Base-by-base conservation (phyloP, 2,329 filamentous ascomycete genomes). In the Tolypocladium tundrense region DNA sequence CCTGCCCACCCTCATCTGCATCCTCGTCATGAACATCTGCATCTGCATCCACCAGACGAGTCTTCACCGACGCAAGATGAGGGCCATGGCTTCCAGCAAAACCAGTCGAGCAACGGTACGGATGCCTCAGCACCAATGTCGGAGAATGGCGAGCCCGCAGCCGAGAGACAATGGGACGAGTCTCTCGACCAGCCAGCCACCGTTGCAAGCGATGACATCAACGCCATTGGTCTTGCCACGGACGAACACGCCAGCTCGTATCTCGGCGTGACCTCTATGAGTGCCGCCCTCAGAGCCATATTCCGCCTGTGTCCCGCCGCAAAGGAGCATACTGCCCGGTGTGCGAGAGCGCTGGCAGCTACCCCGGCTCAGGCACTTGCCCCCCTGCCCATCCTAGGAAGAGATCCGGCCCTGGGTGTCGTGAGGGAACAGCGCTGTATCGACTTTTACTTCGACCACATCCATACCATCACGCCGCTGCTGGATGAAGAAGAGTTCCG, bases 251-350 rank as follows among this genome's bases (percentile, higher is more conserved):
- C 81, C 2, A 78, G 79, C 5, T 85, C 83, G 4, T 87, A 86
- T 63, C 73, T 86, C 6, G 83, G 84, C 8, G 81, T 85, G n/a
- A 85, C 83, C 0, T 86, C 83, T 3, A 81, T 86, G 61, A 83
- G 82, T 59, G 83, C 84, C 5, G 81, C 81, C 7, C 73, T 86
- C 39, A 78, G 84, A 61, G 82, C 84, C 48, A 85, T 87, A 21
- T 70, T 71, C 53, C 67, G 66, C n/a, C 64, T 71, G 2, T 69
- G 63, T 14, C 69, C 69, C 1, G 64, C 66, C 33, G 63, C 67
- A 24, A 68, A 70, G 42, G 62, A 68, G 7, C 61, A 65, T 54
- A 65, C 66, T 1, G 64, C 65, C 9, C 60, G 65, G 37, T 61
- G 65, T 10, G 65, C 66, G 19, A 66, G 63, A 37, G 60, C 61